Evolutionary conservation across 805 yeast species (phyloP), one percentile per base, ranked within the genome.

Genomic region (Wickerhamomyces bisporus): DNA sequence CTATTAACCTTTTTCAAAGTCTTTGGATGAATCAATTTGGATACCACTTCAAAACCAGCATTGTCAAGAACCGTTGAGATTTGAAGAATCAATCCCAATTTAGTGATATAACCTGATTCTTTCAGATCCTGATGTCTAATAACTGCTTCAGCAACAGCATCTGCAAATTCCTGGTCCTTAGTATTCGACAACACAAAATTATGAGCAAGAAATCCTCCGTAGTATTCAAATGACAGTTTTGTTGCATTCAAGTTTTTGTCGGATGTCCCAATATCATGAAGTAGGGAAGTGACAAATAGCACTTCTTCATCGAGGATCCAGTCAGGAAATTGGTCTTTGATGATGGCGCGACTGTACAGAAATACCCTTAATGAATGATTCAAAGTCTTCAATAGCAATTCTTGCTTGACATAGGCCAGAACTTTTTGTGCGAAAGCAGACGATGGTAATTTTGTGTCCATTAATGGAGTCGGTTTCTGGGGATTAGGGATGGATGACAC

Each of bases 301-400:
- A 37, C 35, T n/a, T 37, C 40, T 18, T 37, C 40, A 17, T 19
- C 24, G 3, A 37, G 20, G 3, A 3, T 13, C 40, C 40, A 37
- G 3, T 18, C 14, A 7, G 32, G 25, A 11, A 37, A 37, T 21
- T 37, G 36, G 18, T 37, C 40, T 11, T 30, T 12, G 26, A 37
- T 37, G 6, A 37, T 37, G 6, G 40, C 40, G 3, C 36, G 19
- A 21, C 25, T 14, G 19, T 37, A 37, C 3, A 37, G 30, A 26
- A 32, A 37, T 3, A 28, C 36, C n/a, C 40, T 26, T 7, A 37
- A 19, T n/a, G 40, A 37, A 32, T 37, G 40, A 24, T 25, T 30
- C 10, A 35, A 24, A 5, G 29, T 9, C 26, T 23, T 8, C n/a
- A 17, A 14, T 4, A 30, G 10, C 4, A 27, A 14, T 30, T 35